Evolutionary conservation across 768 basidiomycete genomes (phyloP).

Genomic region (Suillus clintonianus): DNA sequence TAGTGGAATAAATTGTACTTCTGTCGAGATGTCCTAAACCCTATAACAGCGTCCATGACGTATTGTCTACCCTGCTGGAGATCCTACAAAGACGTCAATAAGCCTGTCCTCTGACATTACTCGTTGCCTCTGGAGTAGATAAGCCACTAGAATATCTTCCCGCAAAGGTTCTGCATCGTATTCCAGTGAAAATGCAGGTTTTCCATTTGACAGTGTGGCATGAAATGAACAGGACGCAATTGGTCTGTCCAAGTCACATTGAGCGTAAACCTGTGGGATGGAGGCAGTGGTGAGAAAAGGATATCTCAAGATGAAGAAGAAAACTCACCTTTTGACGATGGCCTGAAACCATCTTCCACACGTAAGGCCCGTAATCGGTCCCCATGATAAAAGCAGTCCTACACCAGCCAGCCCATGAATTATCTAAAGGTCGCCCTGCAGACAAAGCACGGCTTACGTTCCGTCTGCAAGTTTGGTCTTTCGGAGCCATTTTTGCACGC

Average conservation of each 20-base stretch:
- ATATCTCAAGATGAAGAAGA: background rate
- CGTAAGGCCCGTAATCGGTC: slow-evolving; percentile 23
- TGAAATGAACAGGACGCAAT: slow-evolving; percentile 25
- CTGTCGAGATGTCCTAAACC: background rate
- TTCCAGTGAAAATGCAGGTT: slow-evolving; percentile 25
- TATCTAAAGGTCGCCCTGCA: no score
- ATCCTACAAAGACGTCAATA: slow-evolving; percentile 27
- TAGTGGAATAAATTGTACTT: background rate
- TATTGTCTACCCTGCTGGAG: background rate
- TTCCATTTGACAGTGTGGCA: background rate
- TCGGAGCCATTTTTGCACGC: slow-evolving; percentile 29
- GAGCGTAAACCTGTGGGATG: slow-evolving; percentile 21
- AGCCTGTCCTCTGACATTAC: slow-evolving; percentile 23
- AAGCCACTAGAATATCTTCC: slow-evolving; percentile 31
- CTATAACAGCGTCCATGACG: background rate
- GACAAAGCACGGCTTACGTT: slow-evolving; percentile 18
- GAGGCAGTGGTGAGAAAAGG: background rate
- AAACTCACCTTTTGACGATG: slow-evolving; percentile 22
- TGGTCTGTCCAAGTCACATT: slow-evolving; percentile 22
- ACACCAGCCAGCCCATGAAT: background rate
- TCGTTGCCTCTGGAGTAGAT: slow-evolving; percentile 29
- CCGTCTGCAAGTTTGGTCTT: slow-evolving; percentile 23
- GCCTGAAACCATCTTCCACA: slow-evolving; percentile 28
- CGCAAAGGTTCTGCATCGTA: slow-evolving; percentile 25
- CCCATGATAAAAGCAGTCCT: slow-evolving; percentile 23